phyloP scores from a whole-genome alignment of 2,329 filamentous ascomycete genomes.

The Fusarium ambrosium region DNA sequence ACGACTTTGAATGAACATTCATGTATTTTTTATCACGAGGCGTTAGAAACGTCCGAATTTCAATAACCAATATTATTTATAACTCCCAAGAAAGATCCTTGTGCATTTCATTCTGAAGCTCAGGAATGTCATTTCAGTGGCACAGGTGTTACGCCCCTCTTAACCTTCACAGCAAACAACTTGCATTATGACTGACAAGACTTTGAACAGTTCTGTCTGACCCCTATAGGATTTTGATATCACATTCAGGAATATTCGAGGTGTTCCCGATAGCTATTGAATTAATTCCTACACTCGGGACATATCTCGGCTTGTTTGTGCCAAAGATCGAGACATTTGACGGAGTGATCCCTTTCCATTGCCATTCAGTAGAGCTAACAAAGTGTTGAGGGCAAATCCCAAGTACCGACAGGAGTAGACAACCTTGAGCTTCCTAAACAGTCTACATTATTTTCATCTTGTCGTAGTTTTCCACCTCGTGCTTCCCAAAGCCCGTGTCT shows the following conservation, averaged over 20 bases:
- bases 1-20: not conserved
- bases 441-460: not conserved
- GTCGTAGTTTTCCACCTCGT: not conserved
- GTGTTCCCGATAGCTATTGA: not conserved
- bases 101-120: no score
- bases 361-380: not conserved
- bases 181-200: no score
- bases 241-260: no score
- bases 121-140: no score
- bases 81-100: not conserved
- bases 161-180: no score
- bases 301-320: no score
- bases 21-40: constrained; percentile 9
- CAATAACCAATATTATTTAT: not conserved
- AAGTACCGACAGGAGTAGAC: not conserved
- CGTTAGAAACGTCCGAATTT: not conserved
- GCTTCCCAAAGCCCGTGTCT: not conserved
- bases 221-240: no score
- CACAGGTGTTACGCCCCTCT: no score
- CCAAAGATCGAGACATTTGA: not conserved
- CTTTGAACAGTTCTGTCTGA: no score
- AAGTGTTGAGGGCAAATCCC: not conserved
- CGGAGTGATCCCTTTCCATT: not conserved
- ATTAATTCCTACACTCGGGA: not conserved
- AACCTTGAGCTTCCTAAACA: not conserved